Conservation (phyloP, 2,329 filamentous ascomycete genomes). For the Exophiala sp. region DNA sequence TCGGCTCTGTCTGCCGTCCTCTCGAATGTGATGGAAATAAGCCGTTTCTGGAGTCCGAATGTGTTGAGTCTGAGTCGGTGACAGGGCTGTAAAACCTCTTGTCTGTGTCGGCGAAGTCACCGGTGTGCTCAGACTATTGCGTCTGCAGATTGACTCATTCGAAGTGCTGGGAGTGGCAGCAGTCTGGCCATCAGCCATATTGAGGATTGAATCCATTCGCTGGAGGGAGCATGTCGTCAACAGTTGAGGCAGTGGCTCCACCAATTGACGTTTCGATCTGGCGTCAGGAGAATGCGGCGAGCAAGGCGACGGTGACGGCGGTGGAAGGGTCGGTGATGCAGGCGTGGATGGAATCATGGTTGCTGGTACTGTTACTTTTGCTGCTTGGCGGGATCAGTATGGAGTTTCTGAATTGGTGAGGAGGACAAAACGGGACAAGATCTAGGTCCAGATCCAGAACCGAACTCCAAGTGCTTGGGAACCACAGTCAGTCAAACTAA, state of each 20-base stretch:
- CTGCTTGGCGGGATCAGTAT: no score
- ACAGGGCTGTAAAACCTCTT: constrained; percentile 5
- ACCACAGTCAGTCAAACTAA: background rate
- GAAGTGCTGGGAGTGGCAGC: background rate
- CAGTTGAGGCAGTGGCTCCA: constrained; percentile 3
- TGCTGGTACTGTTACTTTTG: background rate
- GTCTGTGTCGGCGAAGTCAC: constrained; percentile 13
- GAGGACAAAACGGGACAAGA: no score
- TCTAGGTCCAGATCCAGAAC: background rate
- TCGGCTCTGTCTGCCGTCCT: constrained; percentile 21
- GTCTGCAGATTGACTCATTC: constrained; percentile 13
- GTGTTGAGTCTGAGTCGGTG: background rate
- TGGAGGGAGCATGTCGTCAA: constrained; percentile 6
- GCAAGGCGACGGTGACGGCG: constrained; percentile 11
- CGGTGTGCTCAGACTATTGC: constrained; percentile 17
- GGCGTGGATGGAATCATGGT: constrained; percentile 15
- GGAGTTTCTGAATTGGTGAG: background rate
- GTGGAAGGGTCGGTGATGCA: constrained; percentile 10
- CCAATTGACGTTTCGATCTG: background rate
- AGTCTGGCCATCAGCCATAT: background rate
- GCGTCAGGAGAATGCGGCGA: constrained; percentile 11
- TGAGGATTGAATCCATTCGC: background rate
- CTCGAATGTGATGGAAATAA: constrained; percentile 7
- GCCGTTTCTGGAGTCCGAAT: constrained; percentile 7
- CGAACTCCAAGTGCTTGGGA: no score